These are phyloP conservation scores for Teunomyces gatunensis DNA, from an alignment of 805 yeast species.

Conservation along the genomic window DNA sequence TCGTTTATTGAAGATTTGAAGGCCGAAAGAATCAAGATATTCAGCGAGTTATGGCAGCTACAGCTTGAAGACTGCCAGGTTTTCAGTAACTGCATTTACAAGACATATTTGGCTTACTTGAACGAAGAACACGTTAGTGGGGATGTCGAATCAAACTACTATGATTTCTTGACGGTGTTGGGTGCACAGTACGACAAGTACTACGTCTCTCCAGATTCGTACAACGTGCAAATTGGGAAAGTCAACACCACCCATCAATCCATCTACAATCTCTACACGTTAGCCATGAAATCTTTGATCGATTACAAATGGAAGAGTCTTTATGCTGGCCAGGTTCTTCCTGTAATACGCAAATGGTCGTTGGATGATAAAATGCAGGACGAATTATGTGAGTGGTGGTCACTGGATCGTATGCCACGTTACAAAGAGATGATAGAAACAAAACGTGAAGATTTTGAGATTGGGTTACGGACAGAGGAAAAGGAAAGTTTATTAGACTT, in stretches of 20 bases:
- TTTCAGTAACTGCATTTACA: conserved; percentile 25
- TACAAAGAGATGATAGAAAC: conserved; percentile 22
- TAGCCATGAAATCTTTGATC: conserved; percentile 25
- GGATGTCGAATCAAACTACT: conserved; percentile 16
- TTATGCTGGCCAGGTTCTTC: conserved; percentile 26
- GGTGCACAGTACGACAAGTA: conserved; percentile 11
- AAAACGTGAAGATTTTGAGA: conserved; percentile 23
- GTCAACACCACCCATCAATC: conserved; percentile 7
- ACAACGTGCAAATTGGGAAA: conserved; percentile 12
- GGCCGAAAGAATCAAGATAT: conserved; percentile 22
- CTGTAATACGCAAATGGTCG: conserved; percentile 37
- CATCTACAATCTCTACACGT: conserved; percentile 14
- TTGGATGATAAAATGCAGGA: conserved; percentile 27
- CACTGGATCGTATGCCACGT: conserved; percentile 14
- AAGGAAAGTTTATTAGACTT: conserved; percentile 32
- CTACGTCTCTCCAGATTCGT: conserved; percentile 15
- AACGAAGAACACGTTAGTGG: conserved; percentile 20
- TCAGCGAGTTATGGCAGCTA: conserved; percentile 35
- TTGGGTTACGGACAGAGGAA: conserved; percentile 19
- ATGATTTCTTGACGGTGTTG: conserved; percentile 20
- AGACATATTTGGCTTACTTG: conserved; percentile 20
- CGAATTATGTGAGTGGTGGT: conserved; percentile 21
- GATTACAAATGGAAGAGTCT: conserved; percentile 26
- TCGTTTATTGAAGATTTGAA: conserved; percentile 22
- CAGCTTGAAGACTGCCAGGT: conserved; percentile 21